Base-by-base conservation (phyloP, 768 basidiomycete genomes). In the Pisolithus orientalis region DNA sequence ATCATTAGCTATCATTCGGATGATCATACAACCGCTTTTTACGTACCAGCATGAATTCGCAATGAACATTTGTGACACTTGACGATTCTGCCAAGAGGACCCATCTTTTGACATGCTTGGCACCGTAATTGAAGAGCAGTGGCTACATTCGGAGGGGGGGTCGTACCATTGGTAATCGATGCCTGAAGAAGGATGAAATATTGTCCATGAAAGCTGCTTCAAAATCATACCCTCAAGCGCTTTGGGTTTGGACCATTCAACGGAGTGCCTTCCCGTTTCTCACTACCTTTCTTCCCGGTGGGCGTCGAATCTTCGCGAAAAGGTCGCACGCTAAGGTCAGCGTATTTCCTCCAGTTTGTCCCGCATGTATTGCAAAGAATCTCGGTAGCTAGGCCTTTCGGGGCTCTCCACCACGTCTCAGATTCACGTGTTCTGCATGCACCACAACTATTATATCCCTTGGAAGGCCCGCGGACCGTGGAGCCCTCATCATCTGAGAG, bases 281-380 rank as follows among this genome's bases (percentile, higher is more conserved):
- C 78, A 37, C 58, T 58, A 45, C 64, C 60, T 62, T 74, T 77
- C 57, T 70, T 69, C 28, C 71, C 68, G 2, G 72, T 63, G 0
- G 78, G 72, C 1, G 78, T 60, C 1, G 78, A 72, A 44, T 89
- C 87, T 52, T 91, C 88, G 28, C 87, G 79, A 17, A 83, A 53
- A 8, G 84, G 83, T 39, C 87, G 76, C 25, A 87, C 83, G 59
- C 85, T 90, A 46, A 94, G 73, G 59, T 94, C 92, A 0, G 90
- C 93, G 65, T 96, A 96, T 69, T 94, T 96, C 59, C 93, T 77
- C 87, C 91, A 96, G 57, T 87, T 87, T 43, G 82, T 79, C 11
- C 93, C 93, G 62, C 93, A 96, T 28, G 68, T 75, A 44, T 94
- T 90, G 64, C 93, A 96, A 49, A 95, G 80, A 38, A 92, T 79